A percentile compares a stretch with the other conserved stretches of the same genome.
Evolutionary conservation across 805 yeast genomes (phyloP).

Genomic region (Monosporozyma aquatica): DNA sequence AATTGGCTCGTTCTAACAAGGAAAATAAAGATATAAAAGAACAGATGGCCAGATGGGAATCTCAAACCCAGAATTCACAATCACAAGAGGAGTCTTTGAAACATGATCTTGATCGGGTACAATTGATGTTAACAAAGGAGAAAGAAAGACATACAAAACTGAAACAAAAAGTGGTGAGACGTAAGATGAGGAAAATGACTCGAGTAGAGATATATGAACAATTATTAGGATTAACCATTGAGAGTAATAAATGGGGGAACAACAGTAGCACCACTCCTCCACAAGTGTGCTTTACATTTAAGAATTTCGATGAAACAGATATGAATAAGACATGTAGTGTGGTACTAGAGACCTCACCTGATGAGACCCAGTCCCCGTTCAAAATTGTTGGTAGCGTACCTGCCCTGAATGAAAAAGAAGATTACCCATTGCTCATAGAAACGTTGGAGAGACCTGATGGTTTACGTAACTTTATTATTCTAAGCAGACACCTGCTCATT

Average conservation of each 20-base stretch:
- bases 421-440: not conserved
- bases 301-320: constrained; percentile 38
- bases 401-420: constrained; percentile 16
- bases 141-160: not conserved
- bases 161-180: not conserved
- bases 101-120: not conserved
- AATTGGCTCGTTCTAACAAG: not conserved
- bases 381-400: constrained; percentile 35
- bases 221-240: constrained; percentile 46
- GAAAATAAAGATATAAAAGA: not conserved
- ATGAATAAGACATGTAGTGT: constrained; percentile 35
- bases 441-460: not conserved
- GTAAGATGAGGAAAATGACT: constrained; percentile 35
- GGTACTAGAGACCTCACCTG: constrained; percentile 34
- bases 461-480: not conserved
- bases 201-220: constrained; percentile 46
- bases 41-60: too few species aligned
- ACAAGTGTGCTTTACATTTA: constrained; percentile 35
- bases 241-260: constrained; percentile 35
- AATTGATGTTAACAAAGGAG: not conserved
- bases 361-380: constrained; percentile 19
- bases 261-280: constrained; percentile 13
- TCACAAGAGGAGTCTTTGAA: not conserved
- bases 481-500: not conserved
- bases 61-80: not conserved